Base-by-base conservation (phyloP, 352 stramenopile genomes). In the Globisporangium ultimum region DNA sequence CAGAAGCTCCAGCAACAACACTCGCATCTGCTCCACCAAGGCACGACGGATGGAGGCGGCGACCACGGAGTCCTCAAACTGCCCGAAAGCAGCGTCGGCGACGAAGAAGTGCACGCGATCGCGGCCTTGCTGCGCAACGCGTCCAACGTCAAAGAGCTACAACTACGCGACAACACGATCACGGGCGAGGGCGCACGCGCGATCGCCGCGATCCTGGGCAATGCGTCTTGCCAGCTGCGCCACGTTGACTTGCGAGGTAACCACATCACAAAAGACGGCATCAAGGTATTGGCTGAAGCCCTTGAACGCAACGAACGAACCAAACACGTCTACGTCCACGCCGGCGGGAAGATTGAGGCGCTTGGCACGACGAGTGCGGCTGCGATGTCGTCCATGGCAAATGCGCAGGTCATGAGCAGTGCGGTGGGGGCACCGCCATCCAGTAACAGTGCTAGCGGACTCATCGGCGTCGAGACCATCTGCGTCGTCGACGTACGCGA, bases 311-410 rank as follows among this genome's bases (percentile, higher is more conserved):
- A 92, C 55, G 86, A 95, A 56, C 81, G 90, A 45, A 89, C 97
- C 32, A 90, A 95, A 46, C 96, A 98, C 70, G 95, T 99, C 46
- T 98, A 98, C 67, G 94, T 98, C 7, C 96, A 99, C 58, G 91
- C 92, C 2, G 93, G 90, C 17, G 93, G 92, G 13, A 98, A 98
- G 74, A 97, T 98, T 45, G 95, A 98, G 71, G 93, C 93, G 2
- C 71, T 98, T 2, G 93, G 93, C 2, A 92, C 88, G 10, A 89
- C 76, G 12, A 72, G 61, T 18, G 43, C 60, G 40, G 48, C 78
- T 41, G 38, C 64, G 12, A 61, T 69, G n/a, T 40, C 66, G n/a
- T 68, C 70, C 3, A 70, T 71, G 36, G 47, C 66, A 14, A 87
- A 84, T 50, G 74, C 72, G 8, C 79, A 88, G 48, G 77, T 66